Conservation (phyloP, 371 early-diverging fungal genomes). For the Mortierella sp. region DNA sequence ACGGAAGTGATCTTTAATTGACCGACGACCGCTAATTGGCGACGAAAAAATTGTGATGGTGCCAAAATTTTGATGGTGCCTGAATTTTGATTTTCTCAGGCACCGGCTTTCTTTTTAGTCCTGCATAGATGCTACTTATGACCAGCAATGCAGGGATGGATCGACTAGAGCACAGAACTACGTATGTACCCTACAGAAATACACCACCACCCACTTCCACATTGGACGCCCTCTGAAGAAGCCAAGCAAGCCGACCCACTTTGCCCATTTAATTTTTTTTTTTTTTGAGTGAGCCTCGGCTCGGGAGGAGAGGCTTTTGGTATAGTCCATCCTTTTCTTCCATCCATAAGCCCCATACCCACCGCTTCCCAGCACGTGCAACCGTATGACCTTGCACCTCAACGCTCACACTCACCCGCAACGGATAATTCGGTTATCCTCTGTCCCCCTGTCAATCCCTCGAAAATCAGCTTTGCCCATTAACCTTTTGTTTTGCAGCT, state of each 20-base stretch:
- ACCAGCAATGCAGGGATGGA: too few species aligned
- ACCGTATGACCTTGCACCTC: not conserved
- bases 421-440: slow-evolving; percentile 2
- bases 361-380: not conserved
- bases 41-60: not conserved
- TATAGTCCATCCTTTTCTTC: not conserved
- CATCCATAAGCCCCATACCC: not conserved
- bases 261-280: too few species aligned
- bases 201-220: too few species aligned
- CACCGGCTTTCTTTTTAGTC: too few species aligned
- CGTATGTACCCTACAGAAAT: too few species aligned
- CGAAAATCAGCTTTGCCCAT: not conserved
- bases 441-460: not conserved
- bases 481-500: not conserved
- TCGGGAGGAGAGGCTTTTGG: not conserved
- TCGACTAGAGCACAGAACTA: too few species aligned
- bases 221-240: too few species aligned
- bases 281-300: too few species aligned
- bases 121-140: too few species aligned
- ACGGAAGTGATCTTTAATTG: not conserved
- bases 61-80: too few species aligned
- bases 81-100: too few species aligned
- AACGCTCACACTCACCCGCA: not conserved
- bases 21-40: not conserved
- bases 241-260: too few species aligned